Base-by-base conservation (phyloP, 768 basidiomycete genomes). In the Phlebiopsis gigantea region DNA sequence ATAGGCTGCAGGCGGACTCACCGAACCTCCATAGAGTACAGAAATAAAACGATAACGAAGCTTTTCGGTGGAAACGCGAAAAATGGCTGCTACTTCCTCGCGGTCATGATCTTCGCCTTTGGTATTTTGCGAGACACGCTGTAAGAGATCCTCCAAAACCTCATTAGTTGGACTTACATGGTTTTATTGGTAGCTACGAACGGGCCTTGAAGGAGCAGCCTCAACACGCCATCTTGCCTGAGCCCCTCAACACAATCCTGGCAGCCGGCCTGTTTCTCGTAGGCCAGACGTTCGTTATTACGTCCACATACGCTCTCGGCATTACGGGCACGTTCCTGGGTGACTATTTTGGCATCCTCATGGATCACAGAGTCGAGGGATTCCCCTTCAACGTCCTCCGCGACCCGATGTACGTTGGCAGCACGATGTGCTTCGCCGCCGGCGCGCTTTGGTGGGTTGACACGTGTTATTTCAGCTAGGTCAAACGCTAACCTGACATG, bases 361-460 rank as follows among this genome's bases (percentile, higher is more conserved):
- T 88, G 93, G 85, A 92, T 65, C 78, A 86, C 58, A 78, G 90
- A 51, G 94, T 98, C n/a, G 88, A 93, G 65, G 88, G 90, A 21
- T 99, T 99, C 77, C 96, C 96, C 0, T 99, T 98, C 79, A 96
- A 96, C 68, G 80, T 97, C 46, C 77, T 95, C 42, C 78, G 82
- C 19, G 88, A 97, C 70, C 96, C 96, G 0, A 99, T 99, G 96
- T 98, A 99, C 67, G 89, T 93, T 46, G 96, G 96, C 7, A 93
- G 88, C 66, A 94, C 93, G 5, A 74, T 99, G 75, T 90, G 86
- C 68, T 98, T 98, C 73, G 72, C 82, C 34, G 95, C 85, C 21
- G 85, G 83, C 1, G 88, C 96, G 0, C 76, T 99, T 30, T 96
- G 93, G 93, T 93, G 57, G 64, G 86, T 69, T 22, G 52, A 50